These are phyloP conservation scores for Westerdykella aurantiaca DNA, from an alignment of 2,329 filamentous ascomycete genomes.

Conservation along the genomic window DNA sequence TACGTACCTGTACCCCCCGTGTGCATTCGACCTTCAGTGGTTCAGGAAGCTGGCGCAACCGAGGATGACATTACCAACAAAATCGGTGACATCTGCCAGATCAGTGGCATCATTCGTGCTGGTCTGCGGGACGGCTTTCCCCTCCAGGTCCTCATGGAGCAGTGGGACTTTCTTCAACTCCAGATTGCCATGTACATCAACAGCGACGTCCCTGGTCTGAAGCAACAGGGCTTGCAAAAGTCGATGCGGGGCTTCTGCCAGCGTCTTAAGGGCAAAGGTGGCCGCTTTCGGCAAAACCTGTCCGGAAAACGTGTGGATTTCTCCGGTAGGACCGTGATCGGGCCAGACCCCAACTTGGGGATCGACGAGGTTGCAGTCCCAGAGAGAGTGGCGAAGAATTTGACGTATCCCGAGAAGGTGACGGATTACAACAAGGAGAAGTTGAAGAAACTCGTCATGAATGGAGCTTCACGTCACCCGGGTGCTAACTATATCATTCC, in stretches of 20 bases:
- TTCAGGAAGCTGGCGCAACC: slow-evolving; percentile 86
- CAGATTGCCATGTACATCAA: slow-evolving; percentile 98
- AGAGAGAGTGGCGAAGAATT: slow-evolving; percentile 83
- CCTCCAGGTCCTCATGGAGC: slow-evolving; percentile 88
- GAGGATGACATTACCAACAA: slow-evolving; percentile 97
- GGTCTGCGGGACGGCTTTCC: slow-evolving; percentile 78
- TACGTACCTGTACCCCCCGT: slow-evolving; percentile 91
- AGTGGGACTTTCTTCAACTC: slow-evolving; percentile 94
- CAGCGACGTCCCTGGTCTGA: slow-evolving; percentile 88
- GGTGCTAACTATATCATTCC: slow-evolving; percentile 81
- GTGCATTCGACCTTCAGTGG: slow-evolving; percentile 88
- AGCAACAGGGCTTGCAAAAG: slow-evolving; percentile 80
- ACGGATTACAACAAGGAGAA: slow-evolving; percentile 82
- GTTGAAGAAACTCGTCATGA: slow-evolving; percentile 64
- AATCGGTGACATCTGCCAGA: slow-evolving; percentile 91
- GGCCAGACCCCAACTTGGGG: slow-evolving; percentile 87
- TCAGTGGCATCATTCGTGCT: slow-evolving; percentile 79
- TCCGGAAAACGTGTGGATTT: slow-evolving; percentile 99
- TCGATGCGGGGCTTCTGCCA: slow-evolving; percentile 91
- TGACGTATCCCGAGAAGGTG: slow-evolving; percentile 90
- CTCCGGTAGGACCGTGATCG: slow-evolving; percentile 95
- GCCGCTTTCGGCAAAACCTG: slow-evolving; percentile 91
- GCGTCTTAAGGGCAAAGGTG: slow-evolving; percentile 92
- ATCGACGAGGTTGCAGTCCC: slow-evolving; percentile 94
- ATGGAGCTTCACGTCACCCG: slow-evolving; percentile 74